These are phyloP conservation scores for Phytophthora megakarya DNA, from an alignment of 352 stramenopile genomes.

Conservation along the genomic window DNA sequence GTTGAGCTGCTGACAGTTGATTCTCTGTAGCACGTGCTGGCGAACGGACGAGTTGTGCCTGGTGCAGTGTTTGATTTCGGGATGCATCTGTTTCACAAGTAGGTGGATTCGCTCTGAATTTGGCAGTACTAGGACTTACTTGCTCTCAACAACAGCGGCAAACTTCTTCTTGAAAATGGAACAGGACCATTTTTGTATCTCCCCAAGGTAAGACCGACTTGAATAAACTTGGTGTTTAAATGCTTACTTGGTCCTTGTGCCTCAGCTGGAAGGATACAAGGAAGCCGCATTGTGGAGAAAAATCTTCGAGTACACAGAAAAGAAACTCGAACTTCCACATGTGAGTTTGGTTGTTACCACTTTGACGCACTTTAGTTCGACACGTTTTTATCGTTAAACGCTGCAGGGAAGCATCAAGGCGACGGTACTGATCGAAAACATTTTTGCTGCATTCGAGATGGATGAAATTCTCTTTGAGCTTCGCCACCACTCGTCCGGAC, in stretches of 20 bases:
- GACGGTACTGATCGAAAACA: conserved; percentile 96
- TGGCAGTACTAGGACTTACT: no score
- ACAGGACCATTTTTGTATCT: conserved; percentile 94
- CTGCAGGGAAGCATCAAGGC: conserved; percentile 78
- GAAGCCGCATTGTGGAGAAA: conserved; percentile 96
- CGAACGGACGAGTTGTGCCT: conserved; percentile 87
- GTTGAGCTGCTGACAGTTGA: conserved; percentile 8
- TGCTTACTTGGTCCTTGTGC: background rate
- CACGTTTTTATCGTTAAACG: background rate
- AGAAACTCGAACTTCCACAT: conserved; percentile 82
- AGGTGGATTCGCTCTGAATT: conserved; percentile 16
- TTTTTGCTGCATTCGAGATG: conserved; percentile 97
- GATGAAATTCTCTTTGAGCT: conserved; percentile 97
- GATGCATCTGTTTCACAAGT: conserved; percentile 96
- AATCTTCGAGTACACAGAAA: conserved; percentile 93
- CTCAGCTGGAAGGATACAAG: conserved; percentile 87
- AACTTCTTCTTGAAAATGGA: conserved; percentile 71
- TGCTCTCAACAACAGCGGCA: no score
- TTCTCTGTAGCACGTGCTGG: conserved; percentile 78
- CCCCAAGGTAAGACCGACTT: conserved; percentile 69
- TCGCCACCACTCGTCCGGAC: conserved; percentile 91
- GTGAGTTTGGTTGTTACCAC: conserved; percentile 34
- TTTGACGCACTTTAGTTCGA: background rate
- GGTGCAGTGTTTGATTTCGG: conserved; percentile 95
- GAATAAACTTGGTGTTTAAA: background rate